Evolutionary conservation across 192 early-diverging fungal genomes (phyloP), one percentile per base, ranked within the genome.

Genomic region (Podila verticillata): DNA sequence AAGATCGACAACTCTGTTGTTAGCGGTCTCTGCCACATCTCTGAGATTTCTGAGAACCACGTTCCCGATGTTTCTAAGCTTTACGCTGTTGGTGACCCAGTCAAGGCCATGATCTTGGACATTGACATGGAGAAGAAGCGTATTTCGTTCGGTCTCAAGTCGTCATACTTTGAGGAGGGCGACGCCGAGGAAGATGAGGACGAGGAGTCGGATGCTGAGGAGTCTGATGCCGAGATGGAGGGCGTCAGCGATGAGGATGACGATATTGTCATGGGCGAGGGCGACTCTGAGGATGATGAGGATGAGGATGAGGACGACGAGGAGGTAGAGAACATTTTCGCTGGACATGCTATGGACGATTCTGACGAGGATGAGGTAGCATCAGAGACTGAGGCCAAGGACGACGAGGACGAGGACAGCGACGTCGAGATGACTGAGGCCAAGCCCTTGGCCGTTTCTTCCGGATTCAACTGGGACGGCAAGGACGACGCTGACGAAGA

Each of bases 1-100:
- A 89, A 91, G 75, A 85, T 96, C 15, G 89, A 95, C 47, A 88
- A 94, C 69, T 88, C 86, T 70, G 83, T 84, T 63, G 74, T 96
- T 28, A 92, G 87, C 54, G 96, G 96, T 63, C 87, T 97, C 35
- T 97, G 96, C 77, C 95, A 96, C 74, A 89, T 86, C 28, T 90
- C 91, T 35, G 90, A 97, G 85, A 90, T 95, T 61, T 92, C 95
- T 4, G 96, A 97, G 83, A 91, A 88, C 61, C 87, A 85, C n/a
- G 86, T 92, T 31, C 88, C 87, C 1, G 89, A 91, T 47, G 85
- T 95, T 28, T 86, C 88, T 17, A 88, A 89, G 67, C 74, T 98
- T 49, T 98, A 96, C 71, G 81, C 88, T 64, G 83, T 95, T 24
- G 96, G 96, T 34, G 95, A 97, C 72, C 86, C 89, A 5, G 95